Evolutionary conservation across 148 eudicot genomes (phyloP).

Genomic region (Agrostemma githago): DNA sequence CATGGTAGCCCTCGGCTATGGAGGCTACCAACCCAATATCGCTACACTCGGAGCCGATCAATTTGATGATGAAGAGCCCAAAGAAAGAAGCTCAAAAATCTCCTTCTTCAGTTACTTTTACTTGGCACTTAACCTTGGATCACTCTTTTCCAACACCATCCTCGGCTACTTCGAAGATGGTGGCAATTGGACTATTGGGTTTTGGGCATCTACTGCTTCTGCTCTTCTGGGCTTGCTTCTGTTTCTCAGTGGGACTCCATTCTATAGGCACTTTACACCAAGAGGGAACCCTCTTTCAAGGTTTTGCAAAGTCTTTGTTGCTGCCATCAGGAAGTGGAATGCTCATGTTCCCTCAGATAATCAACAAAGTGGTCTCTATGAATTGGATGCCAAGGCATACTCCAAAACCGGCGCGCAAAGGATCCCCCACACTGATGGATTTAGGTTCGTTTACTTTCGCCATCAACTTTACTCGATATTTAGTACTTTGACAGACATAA

Average conservation of each 20-base stretch:
- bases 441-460: constrained; percentile 38
- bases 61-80: constrained; percentile 58
- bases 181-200: constrained; percentile 64
- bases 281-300: constrained; percentile 62
- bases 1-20: constrained; percentile 67
- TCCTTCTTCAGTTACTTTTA: constrained; percentile 79
- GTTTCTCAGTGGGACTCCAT: constrained; percentile 57
- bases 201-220: constrained; percentile 59
- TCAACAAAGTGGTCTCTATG: constrained; percentile 37
- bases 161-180: constrained; percentile 59
- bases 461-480: background rate
- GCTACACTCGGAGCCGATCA: constrained; percentile 82
- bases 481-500: background rate
- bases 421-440: constrained; percentile 55
- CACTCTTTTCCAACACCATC: constrained; percentile 68
- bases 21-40: constrained; percentile 80
- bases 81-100: constrained; percentile 57
- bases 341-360: constrained; percentile 29
- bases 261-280: constrained; percentile 53
- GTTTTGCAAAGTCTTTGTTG: constrained; percentile 53
- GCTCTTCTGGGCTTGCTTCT: constrained; percentile 41
- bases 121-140: constrained; percentile 69
- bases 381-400: constrained; percentile 36
- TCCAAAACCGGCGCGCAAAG: constrained; percentile 36
- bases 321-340: constrained; percentile 49